Evolutionary conservation across 164 flowering plant species (phyloP).

Genomic region (Magnolia changhungtana): DNA sequence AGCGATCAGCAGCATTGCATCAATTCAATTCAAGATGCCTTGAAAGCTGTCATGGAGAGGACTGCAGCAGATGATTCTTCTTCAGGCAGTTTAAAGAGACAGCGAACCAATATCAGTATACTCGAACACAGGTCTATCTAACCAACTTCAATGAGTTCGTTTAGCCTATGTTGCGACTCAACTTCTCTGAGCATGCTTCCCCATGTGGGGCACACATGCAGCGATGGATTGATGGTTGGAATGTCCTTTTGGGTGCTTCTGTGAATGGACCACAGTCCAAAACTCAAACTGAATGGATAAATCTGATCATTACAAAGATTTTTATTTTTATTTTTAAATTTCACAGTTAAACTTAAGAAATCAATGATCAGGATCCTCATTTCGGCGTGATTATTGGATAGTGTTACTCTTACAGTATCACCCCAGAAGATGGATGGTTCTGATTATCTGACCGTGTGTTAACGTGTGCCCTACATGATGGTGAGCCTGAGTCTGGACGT

Average conservation of each 20-base stretch:
- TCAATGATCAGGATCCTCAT: neutral
- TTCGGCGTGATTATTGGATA: neutral
- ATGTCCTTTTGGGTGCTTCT: too few species aligned
- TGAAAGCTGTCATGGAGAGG: slow-evolving; percentile 77
- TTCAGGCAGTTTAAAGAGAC: slow-evolving; percentile 67
- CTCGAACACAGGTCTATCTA: slow-evolving; percentile 52
- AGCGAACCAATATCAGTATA: slow-evolving; percentile 55
- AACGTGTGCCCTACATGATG: neutral
- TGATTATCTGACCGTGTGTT: neutral
- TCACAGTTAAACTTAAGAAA: too few species aligned
- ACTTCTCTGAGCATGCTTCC: too few species aligned
- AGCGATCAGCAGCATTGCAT: slow-evolving; percentile 35
- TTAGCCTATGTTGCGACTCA: too few species aligned
- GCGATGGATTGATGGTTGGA: neutral
- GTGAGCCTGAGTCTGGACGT: neutral
- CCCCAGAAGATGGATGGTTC: neutral
- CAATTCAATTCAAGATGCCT: slow-evolving; percentile 64
- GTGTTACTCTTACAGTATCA: neutral
- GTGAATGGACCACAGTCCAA: too few species aligned
- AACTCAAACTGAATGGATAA: too few species aligned
- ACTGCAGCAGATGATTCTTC: slow-evolving; percentile 51
- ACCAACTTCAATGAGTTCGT: neutral
- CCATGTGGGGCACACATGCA: neutral
- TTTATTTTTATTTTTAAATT: too few species aligned
- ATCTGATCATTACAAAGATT: too few species aligned